Conservation (phyloP, 2,329 filamentous ascomycete genomes). For the Penicillium hordei region DNA sequence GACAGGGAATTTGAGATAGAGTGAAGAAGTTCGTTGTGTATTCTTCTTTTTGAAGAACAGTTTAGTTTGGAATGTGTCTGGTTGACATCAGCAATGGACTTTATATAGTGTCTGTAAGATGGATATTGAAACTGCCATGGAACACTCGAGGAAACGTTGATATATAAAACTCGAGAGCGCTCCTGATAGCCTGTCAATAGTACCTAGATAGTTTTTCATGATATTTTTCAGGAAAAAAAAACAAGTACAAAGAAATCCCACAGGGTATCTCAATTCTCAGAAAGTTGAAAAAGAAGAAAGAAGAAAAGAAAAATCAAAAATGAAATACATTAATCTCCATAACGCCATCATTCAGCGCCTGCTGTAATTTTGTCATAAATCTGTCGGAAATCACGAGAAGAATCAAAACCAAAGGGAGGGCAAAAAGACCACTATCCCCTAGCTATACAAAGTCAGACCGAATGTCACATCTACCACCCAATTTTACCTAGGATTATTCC, state of each 20-base stretch:
- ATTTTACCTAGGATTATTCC: conserved; percentile 5
- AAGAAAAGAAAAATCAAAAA: background rate
- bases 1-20: background rate
- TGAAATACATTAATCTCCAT: conserved; percentile 19
- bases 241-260: conserved; percentile 12
- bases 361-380: conserved; percentile 19
- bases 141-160: background rate
- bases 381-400: conserved; percentile 2
- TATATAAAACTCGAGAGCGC: background rate
- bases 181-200: background rate
- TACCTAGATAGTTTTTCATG: background rate
- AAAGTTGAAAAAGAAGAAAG: conserved; percentile 2
- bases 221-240: background rate
- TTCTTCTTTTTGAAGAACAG: background rate
- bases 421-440: conserved; percentile 8
- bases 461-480: conserved; percentile 3
- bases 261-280: conserved; percentile 26
- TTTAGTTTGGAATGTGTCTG: no score
- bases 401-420: background rate
- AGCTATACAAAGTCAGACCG: conserved; percentile 19
- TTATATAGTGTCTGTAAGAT: background rate
- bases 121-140: background rate
- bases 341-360: conserved; percentile 28
- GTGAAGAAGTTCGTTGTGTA: background rate
- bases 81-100: background rate